phyloP scores from a whole-genome alignment of 169 alveolate species.

The Blepharisma undulans region DNA sequence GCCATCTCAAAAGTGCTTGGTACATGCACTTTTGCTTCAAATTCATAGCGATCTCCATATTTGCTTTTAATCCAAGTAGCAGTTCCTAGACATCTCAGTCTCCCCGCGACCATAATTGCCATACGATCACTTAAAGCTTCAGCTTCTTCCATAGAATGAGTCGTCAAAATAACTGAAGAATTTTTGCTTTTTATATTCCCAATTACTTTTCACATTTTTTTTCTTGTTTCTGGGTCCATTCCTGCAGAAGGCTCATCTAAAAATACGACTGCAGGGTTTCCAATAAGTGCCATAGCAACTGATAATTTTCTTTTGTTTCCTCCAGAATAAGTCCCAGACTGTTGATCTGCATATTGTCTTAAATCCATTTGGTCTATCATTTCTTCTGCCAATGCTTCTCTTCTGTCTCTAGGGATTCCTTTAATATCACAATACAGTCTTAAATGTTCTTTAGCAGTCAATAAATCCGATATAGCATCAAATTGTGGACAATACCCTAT shows the following conservation, averaged over 20 bases:
- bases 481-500: slow-evolving; percentile 85
- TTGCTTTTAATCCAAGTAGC: slow-evolving; percentile 63
- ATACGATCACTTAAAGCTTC: slow-evolving; percentile 74
- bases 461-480: slow-evolving; percentile 68
- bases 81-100: slow-evolving; percentile 74
- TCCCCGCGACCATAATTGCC: slow-evolving; percentile 76
- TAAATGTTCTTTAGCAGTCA: slow-evolving; percentile 81
- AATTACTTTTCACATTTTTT: slow-evolving; percentile 84
- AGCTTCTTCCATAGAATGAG: slow-evolving; percentile 87
- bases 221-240: slow-evolving; percentile 88
- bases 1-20: slow-evolving; percentile 26
- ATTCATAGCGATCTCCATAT: slow-evolving; percentile 75
- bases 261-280: slow-evolving; percentile 85
- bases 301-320: slow-evolving; percentile 86
- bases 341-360: slow-evolving; percentile 53
- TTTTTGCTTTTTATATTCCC: slow-evolving; percentile 36
- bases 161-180: slow-evolving; percentile 69
- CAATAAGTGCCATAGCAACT: slow-evolving; percentile 85
- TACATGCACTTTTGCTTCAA: slow-evolving; percentile 47
- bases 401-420: slow-evolving; percentile 64
- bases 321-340: slow-evolving; percentile 80
- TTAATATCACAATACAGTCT: slow-evolving; percentile 70
- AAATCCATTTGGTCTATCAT: slow-evolving; percentile 71
- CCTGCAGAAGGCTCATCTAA: slow-evolving; percentile 90
- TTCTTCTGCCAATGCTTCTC: slow-evolving; percentile 50